Evolutionary conservation across 495 filamentous ascomycete species (phyloP), one percentile per base, ranked within the genome.

Genomic region (Lasiosphaeria miniovina): DNA sequence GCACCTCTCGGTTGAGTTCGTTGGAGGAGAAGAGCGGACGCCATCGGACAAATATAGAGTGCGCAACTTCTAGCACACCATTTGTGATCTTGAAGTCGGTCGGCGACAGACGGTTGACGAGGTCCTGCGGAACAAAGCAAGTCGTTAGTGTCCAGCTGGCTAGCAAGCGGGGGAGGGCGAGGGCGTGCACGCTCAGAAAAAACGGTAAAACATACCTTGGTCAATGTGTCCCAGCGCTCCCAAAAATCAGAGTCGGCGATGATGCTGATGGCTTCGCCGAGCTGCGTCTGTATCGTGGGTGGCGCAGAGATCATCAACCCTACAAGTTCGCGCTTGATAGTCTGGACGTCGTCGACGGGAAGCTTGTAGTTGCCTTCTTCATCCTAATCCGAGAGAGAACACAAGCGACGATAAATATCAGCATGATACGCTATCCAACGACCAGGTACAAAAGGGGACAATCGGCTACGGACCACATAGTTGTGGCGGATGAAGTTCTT

Each of bases 211-310:
- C 61, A n/a, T 53, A 60, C 61, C 56, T 36, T 14, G 50, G 93
- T 88, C 59, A 99, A 80, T 38, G 91, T 95, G 67, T 96, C 89
- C 95, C 95, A 99, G 66, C 89, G 82, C 71, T 87, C 79, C 88
- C 88, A 98, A 75, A 99, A 99, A 70, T 99, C 95, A 65, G 91
- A 96, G 72, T 98, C 93, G 40, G 95, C 95, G 61, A 99, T 98
- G 62, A 91, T 83, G 74, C 94, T 96, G 69, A 97, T 91, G 41
- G 94, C 92, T 64, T 98, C 95, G 63, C 95, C 95, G 48, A 99
- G 78, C 75, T 98, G 95, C 48, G 89, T 84, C 71, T 97, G 95
- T 62, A 99, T 90, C 12, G 82, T 86, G 34, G 90, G 65, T 3
- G 93, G 93, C 14, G 94, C 90, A 6, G 87, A 87, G 61, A 96